Evolutionary conservation across 352 stramenopile species (phyloP).

Genomic region (Globisporangium rhizosaccharum): DNA sequence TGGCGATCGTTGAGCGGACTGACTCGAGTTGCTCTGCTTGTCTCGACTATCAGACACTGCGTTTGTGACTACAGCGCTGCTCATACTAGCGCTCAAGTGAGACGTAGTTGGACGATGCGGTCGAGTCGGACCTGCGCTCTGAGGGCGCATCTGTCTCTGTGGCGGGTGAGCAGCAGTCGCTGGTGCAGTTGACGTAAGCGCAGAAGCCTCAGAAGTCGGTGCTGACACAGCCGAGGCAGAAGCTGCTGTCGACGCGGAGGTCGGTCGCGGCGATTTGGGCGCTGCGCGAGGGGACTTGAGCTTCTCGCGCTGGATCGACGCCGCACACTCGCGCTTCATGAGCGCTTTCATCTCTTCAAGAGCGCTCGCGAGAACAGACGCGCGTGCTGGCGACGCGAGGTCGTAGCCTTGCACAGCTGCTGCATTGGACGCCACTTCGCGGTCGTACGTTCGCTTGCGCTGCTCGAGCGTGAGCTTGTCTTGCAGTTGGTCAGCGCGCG

Average conservation of each 20-base stretch:
- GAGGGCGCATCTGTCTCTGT: background rate
- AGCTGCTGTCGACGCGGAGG: background rate
- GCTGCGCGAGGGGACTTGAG: slow-evolving; percentile 16
- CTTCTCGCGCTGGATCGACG: slow-evolving; percentile 29
- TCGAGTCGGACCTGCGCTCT: slow-evolving; percentile 14
- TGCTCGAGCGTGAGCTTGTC: slow-evolving; percentile 36
- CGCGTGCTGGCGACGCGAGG: slow-evolving; percentile 16
- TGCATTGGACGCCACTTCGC: slow-evolving; percentile 13
- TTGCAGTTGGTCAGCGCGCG: slow-evolving; percentile 34
- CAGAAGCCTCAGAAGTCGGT: background rate
- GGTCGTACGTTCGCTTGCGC: slow-evolving; percentile 52
- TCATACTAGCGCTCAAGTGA: background rate
- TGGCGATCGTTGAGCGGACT: too few relatives aligned
- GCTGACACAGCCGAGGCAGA: background rate
- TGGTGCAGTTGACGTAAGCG: background rate
- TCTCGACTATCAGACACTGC: too few relatives aligned
- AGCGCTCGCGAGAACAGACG: slow-evolving; percentile 21
- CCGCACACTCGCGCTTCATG: slow-evolving; percentile 23
- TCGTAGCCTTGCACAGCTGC: slow-evolving; percentile 1
- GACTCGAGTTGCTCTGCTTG: too few relatives aligned
- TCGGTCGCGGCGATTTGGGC: slow-evolving; percentile 7
- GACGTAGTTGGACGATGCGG: background rate
- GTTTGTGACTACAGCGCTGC: background rate
- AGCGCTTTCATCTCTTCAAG: slow-evolving; percentile 34
- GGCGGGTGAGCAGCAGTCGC: slow-evolving; percentile 1